Evolutionary conservation across 2,329 filamentous ascomycete species (phyloP), one percentile per base, ranked within the genome.

Genomic region (Venturia oleaginea): DNA sequence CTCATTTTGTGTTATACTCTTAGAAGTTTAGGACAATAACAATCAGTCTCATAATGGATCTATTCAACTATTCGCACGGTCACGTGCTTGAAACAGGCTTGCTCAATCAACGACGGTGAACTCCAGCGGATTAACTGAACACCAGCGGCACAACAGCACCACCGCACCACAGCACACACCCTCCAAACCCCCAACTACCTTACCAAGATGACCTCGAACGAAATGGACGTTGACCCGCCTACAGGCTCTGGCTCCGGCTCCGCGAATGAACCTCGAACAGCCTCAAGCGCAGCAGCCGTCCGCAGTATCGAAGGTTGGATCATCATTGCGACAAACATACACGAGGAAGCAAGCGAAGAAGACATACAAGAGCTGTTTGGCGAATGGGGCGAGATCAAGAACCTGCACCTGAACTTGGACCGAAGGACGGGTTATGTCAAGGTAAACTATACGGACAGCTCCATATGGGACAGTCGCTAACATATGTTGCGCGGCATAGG

Each of bases 271-370:
- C 88, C 91, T 81, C 85, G 86, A 71, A 92, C 90, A 7, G 83
- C 85, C 70, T 81, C 83, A 43, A 88, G 89, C 73, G 90, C 90
- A 64, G 91, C 87, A 0, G 90, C 90, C 30, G 90, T 94, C 66
- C 89, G 90, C 71, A 92, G 88, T 64, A 92, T 94, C 72, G 90
- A 94, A 77, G 90, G 91, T 70, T 94, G 91, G 91, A 94, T 94
- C 76, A 81, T 94, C 71, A 86, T 91, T 67, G 90, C 90, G 68
- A 92, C 90, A 62, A 94, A 94, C 72, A 88, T 94, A 40, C 90
- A 94, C 78, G 90, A 94, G 73, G 90, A 94, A 76, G 89, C 90
- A 61, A 89, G 88, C 70, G 90, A 94, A 77, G 90, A 94, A 78
- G 87, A 90, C 57, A 75, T 94, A 65, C 88, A 89, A 71, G 91